Evolutionary conservation across 1,284 basidiomycete genomes (phyloP), one percentile per base, ranked within the genome.

Genomic region (Naganishia sp.): DNA sequence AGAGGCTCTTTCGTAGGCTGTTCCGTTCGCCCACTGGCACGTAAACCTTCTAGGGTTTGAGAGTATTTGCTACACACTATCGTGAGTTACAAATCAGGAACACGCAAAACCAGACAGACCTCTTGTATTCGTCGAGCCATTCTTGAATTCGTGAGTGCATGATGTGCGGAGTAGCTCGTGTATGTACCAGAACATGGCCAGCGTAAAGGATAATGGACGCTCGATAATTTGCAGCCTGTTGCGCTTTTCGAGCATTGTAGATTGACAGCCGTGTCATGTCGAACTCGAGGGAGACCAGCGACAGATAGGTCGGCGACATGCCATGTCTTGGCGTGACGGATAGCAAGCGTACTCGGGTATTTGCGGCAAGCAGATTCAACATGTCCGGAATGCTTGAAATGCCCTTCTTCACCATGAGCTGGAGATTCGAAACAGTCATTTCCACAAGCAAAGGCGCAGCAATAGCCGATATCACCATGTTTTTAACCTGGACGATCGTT

Each of bases 71-170:
- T 61, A n/a, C 46, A 51, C 21, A 13, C 3, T 10, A 21, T 1
- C 6, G 1, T 15, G 5, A 61, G 25, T 21, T 47, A 11, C 5
- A 10, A 6, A 47, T n/a, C 51, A 28, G 21, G 7, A 17, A 42
- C 0, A 15, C 3, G 11, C 3, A 23, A 21, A 17, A 41, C 6
- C 13, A 0, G 1, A 47, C 41, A 28, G 41, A 61, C 58, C 58
- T 61, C 42, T 51, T 61, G 18, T 61, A 61, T 41, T 49, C 49
- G 45, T 61, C 58, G 18, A 61, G 58, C 58, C 58, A 61, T 51
- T 61, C 47, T 32, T 61, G 58, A n/a, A 61, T 61, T 13, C 58
- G 47, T 3, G 58, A 49, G 23, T 61, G 58, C 58, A 61, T 61
- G 35, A 61, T 18, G 41, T 61, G 58, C 7, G 58, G 58, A 10